These are phyloP conservation scores for Curvularia verruculosa DNA, from an alignment of 2,329 filamentous ascomycete species.

Conservation along the genomic window DNA sequence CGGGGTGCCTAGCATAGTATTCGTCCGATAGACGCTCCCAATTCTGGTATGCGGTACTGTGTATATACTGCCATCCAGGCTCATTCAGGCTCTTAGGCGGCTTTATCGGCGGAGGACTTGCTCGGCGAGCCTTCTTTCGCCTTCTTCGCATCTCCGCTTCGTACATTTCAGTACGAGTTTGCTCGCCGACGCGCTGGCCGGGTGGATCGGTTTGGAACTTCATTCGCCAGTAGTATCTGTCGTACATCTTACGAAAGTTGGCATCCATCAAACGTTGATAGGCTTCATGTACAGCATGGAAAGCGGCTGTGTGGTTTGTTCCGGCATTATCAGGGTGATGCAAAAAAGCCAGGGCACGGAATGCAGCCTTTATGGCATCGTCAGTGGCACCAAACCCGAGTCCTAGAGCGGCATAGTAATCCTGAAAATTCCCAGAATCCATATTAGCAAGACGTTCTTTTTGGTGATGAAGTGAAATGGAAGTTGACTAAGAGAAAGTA, in stretches of 20 bases:
- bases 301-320: constrained; percentile 20
- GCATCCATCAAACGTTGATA: constrained; percentile 21
- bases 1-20: constrained; percentile 11
- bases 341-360: constrained; percentile 93
- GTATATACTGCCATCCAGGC: constrained; percentile 7
- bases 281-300: constrained; percentile 22
- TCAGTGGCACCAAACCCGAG: constrained; percentile 77
- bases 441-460: constrained; percentile 4
- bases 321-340: constrained; percentile 97
- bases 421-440: constrained; percentile 53
- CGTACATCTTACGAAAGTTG: constrained; percentile 12
- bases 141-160: constrained; percentile 6
- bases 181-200: neutral
- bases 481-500: neutral
- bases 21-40: constrained; percentile 8
- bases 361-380: constrained; percentile 90
- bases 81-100: constrained; percentile 8
- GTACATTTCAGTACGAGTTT: neutral
- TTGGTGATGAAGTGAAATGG: neutral
- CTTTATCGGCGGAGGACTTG: constrained; percentile 14
- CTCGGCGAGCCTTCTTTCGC: neutral
- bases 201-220: constrained; percentile 2
- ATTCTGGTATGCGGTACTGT: constrained; percentile 5
- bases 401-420: constrained; percentile 85
- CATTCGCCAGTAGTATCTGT: constrained; percentile 7